Evolutionary conservation across 257 asterid genomes (phyloP), one percentile per base, ranked within the genome.

Genomic region (Agastache rugosa): DNA sequence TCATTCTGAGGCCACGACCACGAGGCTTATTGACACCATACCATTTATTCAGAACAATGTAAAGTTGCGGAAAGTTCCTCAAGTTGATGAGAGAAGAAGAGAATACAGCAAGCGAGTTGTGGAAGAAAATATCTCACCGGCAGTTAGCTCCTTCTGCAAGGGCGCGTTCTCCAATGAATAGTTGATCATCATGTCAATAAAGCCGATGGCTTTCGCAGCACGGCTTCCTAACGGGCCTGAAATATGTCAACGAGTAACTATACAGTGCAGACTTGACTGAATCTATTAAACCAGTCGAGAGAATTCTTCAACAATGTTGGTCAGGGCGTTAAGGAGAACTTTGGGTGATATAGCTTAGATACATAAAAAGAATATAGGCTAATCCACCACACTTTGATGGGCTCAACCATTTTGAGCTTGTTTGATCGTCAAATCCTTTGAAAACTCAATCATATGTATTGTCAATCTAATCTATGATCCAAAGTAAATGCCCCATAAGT

Each of bases 121-220:
- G 22, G 16, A 16, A 58, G 37, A 12, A 22, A 14, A 8, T 44
- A 65, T n/a, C 85, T 89, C 76, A 94, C 99, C 99, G 20, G 99
- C 93, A 77, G 87, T 85, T 19, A 95, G 85, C 71, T 95, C 99
- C 86, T 95, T 95, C 77, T 92, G 98, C 90, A 89, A 68, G 53
- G 99, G 99, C 3, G 99, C 91, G 67, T 95, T 95, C 85, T 92
- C 96, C 74, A 78, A 51, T 1, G 99, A 92, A 74, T 95, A 95
- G 83, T 95, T 90, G 31, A 95, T 95, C 98, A 95, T 92, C 98
- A 90, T 92, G 81, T 95, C 99, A 53, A 95, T 92, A 77, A 95
- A 95, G 31, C 98, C 99, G 41, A 95, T 95, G 73, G 98, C 99
- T 85, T 95, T 95, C n/a, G 99, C 98, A 63, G 99, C 98, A 48